These are phyloP conservation scores for Neovahlkampfia damariscottae DNA, from an alignment of 78 protist species.

Conservation along the genomic window DNA sequence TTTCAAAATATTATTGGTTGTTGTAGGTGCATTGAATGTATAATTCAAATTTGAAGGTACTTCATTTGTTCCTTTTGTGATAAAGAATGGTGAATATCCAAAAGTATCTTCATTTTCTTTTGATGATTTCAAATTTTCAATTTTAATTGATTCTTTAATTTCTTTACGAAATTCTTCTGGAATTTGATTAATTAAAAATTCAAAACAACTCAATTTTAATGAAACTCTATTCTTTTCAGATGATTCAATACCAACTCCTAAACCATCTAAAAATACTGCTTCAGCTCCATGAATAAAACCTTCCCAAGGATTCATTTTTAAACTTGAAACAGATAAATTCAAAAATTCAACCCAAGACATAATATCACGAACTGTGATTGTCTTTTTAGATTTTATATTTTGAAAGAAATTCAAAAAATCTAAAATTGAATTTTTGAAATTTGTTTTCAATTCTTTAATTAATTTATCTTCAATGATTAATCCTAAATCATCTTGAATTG, in stretches of 20 bases:
- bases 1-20: conserved; percentile 58
- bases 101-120: conserved; percentile 14
- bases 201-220: neutral
- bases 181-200: neutral
- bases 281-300: conserved; percentile 65
- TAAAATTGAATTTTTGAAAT: no score
- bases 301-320: neutral
- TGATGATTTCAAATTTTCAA: neutral
- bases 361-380: conserved; percentile 63
- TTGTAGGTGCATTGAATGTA: conserved; percentile 81
- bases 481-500: conserved; percentile 3
- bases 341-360: conserved; percentile 75
- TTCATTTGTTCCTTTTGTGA: conserved; percentile 7
- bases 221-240: conserved; percentile 1
- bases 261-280: conserved; percentile 71
- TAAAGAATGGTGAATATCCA: conserved; percentile 59
- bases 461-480: neutral
- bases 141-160: neutral
- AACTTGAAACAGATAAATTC: neutral
- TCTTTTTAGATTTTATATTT: neutral
- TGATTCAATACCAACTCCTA: conserved; percentile 26
- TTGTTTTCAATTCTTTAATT: neutral
- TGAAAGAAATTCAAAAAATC: neutral
- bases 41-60: neutral
- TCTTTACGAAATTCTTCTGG: no score